A percentile compares a stretch with the other conserved stretches of the same genome.
Evolutionary conservation across 2,329 filamentous ascomycete species (phyloP).

Genomic region (Tolypocladium amazonense): DNA sequence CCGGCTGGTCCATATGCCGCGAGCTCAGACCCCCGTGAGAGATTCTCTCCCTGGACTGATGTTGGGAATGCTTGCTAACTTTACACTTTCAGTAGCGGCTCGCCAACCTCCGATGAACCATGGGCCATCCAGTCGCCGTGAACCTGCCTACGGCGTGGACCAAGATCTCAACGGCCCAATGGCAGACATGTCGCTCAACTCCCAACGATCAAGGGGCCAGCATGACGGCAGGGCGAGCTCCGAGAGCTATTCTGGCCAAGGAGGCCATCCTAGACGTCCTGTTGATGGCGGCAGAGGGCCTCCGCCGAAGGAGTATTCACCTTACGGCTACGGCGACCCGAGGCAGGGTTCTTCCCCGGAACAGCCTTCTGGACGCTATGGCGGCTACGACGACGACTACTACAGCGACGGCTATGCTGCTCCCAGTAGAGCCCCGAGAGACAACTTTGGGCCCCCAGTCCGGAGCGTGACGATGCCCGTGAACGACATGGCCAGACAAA

Average conservation of each 20-base stretch:
- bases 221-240: slow-evolving; percentile 11
- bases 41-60: background rate
- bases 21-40: slow-evolving; percentile 28
- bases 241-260: slow-evolving; percentile 13
- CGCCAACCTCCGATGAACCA: slow-evolving; percentile 8
- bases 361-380: slow-evolving; percentile 13
- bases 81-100: slow-evolving; percentile 10
- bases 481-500: slow-evolving; percentile 31
- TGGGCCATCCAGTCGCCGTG: slow-evolving; percentile 9
- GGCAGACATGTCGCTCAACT: slow-evolving; percentile 23
- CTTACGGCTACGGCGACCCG: slow-evolving; percentile 17
- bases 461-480: slow-evolving; percentile 53
- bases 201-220: slow-evolving; percentile 12
- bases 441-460: slow-evolving; percentile 39
- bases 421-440: slow-evolving; percentile 19
- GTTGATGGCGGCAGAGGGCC: slow-evolving; percentile 15
- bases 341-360: slow-evolving; percentile 16
- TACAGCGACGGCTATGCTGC: slow-evolving; percentile 12
- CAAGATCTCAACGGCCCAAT: slow-evolving; percentile 22
- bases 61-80: background rate
- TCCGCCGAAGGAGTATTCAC: slow-evolving; percentile 21
- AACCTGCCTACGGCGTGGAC: slow-evolving; percentile 14
- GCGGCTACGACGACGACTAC: slow-evolving; percentile 16
- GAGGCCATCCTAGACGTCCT: slow-evolving; percentile 15
- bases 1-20: slow-evolving; percentile 29